These are phyloP conservation scores for Corchorus olitorius DNA, from an alignment of 345 rosid species.

Conservation along the genomic window DNA sequence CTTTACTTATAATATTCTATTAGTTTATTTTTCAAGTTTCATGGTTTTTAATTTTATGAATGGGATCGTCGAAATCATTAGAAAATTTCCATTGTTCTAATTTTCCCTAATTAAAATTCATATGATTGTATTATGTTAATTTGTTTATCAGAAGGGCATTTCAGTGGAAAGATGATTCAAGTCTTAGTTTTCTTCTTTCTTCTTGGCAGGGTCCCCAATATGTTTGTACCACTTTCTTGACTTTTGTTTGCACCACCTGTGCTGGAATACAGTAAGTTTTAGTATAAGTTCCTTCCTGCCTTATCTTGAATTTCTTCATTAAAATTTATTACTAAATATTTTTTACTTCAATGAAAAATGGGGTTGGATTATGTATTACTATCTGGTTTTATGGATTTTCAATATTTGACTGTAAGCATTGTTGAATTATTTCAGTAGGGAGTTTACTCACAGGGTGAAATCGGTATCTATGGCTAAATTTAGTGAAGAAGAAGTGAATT, in stretches of 20 bases:
- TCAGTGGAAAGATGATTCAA: background rate
- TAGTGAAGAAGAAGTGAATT: conserved; percentile 71
- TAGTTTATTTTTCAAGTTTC: background rate
- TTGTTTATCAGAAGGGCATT: no score
- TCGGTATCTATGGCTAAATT: conserved; percentile 94
- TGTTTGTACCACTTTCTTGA: conserved; percentile 85
- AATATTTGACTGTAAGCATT: background rate
- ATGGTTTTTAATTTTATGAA: background rate
- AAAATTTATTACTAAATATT: background rate
- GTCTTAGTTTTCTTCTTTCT: conserved; percentile 6
- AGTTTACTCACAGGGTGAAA: conserved; percentile 89
- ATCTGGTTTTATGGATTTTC: background rate
- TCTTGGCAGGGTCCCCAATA: conserved; percentile 88
- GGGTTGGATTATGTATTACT: background rate
- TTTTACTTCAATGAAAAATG: background rate
- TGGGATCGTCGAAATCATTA: background rate
- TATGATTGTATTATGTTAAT: no score
- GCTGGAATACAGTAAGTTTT: conserved; percentile 81
- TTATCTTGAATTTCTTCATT: background rate
- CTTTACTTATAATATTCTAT: background rate
- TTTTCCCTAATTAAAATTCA: background rate
- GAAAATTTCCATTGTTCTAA: background rate
- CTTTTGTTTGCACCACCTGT: conserved; percentile 87
- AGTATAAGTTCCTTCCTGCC: background rate
- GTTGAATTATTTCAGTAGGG: conserved; percentile 54